Evolutionary conservation across 257 asterid genomes (phyloP).

Genomic region (Coffea eugenioides): DNA sequence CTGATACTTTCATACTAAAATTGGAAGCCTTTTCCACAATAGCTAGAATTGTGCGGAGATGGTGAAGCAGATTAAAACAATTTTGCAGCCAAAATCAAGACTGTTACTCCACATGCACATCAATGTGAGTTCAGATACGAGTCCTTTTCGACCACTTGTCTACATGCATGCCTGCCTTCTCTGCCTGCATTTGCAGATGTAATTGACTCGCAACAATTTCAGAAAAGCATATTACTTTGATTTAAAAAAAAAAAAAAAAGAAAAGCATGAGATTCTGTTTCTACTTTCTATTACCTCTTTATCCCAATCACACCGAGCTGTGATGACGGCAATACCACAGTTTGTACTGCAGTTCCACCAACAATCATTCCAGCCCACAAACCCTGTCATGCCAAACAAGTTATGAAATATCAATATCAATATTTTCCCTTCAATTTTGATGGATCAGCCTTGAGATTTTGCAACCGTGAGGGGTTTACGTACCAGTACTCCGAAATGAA

Average conservation of each 20-base stretch:
- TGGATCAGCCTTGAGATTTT: background rate
- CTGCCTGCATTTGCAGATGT: background rate
- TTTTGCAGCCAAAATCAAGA: too few relatives aligned
- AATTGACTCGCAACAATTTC: background rate
- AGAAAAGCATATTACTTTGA: too few relatives aligned
- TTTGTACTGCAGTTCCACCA: constrained; percentile 54
- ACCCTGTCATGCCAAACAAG: constrained; percentile 22
- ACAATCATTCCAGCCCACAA: constrained; percentile 59
- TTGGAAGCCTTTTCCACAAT: too few relatives aligned
- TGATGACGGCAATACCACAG: constrained; percentile 34
- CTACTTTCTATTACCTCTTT: constrained; percentile 35
- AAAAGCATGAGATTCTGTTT: too few relatives aligned
- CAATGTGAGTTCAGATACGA: background rate
- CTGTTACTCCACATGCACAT: too few relatives aligned
- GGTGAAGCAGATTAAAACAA: too few relatives aligned
- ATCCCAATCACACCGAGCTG: constrained; percentile 42
- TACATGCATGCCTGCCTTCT: constrained; percentile 4
- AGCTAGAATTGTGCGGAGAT: too few relatives aligned
- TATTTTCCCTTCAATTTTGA: background rate
- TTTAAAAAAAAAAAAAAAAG: too few relatives aligned
- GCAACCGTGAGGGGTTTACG: background rate
- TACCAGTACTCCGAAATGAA: constrained; percentile 52
- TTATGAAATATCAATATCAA: background rate
- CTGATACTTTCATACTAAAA: too few relatives aligned
- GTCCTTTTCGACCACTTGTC: constrained; percentile 3